Conservation (phyloP, 139 green algal genomes). For the Tetraselmis striata region DNA sequence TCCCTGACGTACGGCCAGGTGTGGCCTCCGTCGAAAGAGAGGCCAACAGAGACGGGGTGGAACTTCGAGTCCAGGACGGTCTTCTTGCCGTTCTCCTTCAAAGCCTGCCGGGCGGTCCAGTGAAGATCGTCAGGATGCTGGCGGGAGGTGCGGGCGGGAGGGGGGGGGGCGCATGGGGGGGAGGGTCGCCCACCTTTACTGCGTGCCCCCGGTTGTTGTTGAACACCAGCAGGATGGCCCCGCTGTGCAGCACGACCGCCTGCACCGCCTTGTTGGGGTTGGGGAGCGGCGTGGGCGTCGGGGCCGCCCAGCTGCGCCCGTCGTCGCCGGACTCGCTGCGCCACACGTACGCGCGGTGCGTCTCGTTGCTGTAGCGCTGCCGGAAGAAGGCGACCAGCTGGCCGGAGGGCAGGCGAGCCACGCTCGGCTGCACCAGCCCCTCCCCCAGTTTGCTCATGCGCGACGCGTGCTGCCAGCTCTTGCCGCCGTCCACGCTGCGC, state of each 20-base stretch:
- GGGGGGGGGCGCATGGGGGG: neutral
- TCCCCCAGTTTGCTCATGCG: neutral
- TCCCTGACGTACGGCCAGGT: conserved; percentile 9
- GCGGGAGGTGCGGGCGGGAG: no score
- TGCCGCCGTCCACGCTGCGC: neutral
- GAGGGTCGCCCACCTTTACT: neutral
- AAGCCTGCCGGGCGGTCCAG: no score
- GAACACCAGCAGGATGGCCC: conserved; percentile 5
- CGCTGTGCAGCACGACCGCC: neutral
- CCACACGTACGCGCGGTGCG: neutral
- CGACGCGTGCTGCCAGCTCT: neutral
- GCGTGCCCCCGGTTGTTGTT: conserved; percentile 5
- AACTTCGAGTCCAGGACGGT: neutral
- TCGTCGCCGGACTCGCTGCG: neutral
- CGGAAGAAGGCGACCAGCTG: neutral
- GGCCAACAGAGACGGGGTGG: neutral
- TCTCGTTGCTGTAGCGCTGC: neutral
- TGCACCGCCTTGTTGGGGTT: conserved; percentile 5
- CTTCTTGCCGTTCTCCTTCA: neutral
- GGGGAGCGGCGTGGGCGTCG: neutral
- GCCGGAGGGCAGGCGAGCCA: neutral
- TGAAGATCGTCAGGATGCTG: no score
- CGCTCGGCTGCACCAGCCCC: neutral
- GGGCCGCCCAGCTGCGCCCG: neutral
- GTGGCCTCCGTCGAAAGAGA: conserved; percentile 2